Conservation (phyloP, 164 flowering plant genomes). For the Tinospora cordifolia region DNA sequence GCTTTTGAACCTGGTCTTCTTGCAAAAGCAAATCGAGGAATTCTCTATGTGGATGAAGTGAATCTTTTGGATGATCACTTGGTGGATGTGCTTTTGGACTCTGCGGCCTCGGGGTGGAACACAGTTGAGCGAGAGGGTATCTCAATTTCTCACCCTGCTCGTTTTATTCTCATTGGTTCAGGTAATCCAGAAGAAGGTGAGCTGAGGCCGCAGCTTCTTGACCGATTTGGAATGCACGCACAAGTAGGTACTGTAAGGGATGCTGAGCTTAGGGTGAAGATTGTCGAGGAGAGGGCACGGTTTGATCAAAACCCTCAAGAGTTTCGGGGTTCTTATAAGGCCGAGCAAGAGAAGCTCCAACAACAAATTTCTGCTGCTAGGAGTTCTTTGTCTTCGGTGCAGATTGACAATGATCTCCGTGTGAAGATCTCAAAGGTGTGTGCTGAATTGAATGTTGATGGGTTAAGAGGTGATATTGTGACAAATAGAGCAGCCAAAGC, state of each 20-base stretch:
- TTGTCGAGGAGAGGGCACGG: constrained; percentile 87
- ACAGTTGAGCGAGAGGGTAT: constrained; percentile 96
- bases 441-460: constrained; percentile 53
- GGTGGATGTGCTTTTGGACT: constrained; percentile 84
- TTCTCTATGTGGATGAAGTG: constrained; percentile 96
- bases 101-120: constrained; percentile 99
- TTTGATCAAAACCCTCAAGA: constrained; percentile 82
- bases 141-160: constrained; percentile 96
- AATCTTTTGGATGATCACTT: constrained; percentile 89
- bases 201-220: constrained; percentile 94
- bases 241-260: constrained; percentile 95
- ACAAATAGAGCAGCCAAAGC: constrained; percentile 78
- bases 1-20: constrained; percentile 97
- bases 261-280: constrained; percentile 92
- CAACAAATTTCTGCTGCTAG: constrained; percentile 74
- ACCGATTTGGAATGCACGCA: constrained; percentile 97
- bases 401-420: constrained; percentile 74
- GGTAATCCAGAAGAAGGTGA: constrained; percentile 99
- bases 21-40: constrained; percentile 90
- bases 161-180: constrained; percentile 88
- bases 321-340: constrained; percentile 58
- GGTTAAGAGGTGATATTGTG: constrained; percentile 20
- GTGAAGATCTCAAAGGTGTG: constrained; percentile 94
- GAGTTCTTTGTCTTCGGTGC: constrained; percentile 50
- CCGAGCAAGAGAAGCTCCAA: constrained; percentile 85